Base-by-base conservation (phyloP, 2,329 filamentous ascomycete species). In the Xylariaceae sp. region DNA sequence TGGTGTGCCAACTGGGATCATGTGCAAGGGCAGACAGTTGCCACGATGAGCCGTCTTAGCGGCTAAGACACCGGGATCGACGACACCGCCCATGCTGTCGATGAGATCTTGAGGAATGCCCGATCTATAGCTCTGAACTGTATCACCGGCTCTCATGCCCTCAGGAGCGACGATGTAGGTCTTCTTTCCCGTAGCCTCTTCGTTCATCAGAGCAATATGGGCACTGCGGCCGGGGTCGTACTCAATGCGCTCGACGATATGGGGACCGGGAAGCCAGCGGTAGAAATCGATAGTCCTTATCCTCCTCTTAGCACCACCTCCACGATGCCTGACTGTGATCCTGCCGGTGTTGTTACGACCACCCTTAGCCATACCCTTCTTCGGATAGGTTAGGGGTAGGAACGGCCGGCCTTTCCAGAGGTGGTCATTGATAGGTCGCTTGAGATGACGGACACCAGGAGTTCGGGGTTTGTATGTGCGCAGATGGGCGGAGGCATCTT, bases 121-220 rank as follows among this genome's bases (percentile, higher is more conserved):
- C 6, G 84, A 73, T 55, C 90, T 83, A 70, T 93, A 98, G 68
- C 90, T 96, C 72, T 97, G 86, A 14, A 98, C 84, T 20, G 87
- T 76, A 65, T 98, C 93, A 32, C 94, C 94, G 4, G 87, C 88
- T 51, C 92, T 78, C 81, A 96, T 85, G 10, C 93, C 93, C 57
- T 98, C 93, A 1, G 93, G 82, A n/a, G 93, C 93, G 48, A 98
- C 75, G 54, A 98, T 95, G 67, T 98, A 98, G 55, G 84, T 88
- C 70, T 93, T 84, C 55, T 77, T 79, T 11, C 82, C 79, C 0
- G 86, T 92, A 38, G 81, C 77, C 54, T 89, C 73, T 58, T 86
- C 83, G 40, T 82, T 90, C 38, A 96, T 62, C 45, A 98, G 76
- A 5, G 93, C 93, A 67, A 98, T 91, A 64, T 98, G 93, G 12